Percentiles rank a stretch among this genome's conserved stretches.
Conservation (phyloP, 495 filamentous ascomycete species). For the Annulohypoxylon bovei region DNA sequence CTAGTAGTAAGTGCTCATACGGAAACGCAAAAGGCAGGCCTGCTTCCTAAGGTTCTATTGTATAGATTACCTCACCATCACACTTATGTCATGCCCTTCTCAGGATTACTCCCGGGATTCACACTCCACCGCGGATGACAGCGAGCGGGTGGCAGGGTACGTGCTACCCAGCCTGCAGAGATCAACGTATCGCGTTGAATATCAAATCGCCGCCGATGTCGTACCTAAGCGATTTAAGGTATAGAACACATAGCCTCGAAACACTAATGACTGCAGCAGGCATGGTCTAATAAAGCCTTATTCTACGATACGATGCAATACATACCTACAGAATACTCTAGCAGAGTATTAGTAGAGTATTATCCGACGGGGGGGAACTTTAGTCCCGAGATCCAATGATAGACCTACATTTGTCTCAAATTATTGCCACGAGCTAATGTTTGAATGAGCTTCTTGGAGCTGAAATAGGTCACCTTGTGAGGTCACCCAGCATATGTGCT, state of each 20-base stretch:
- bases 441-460: not conserved
- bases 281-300: not conserved
- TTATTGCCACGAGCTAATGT: conserved; percentile 34
- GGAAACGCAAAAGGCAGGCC: not conserved
- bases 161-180: conserved; percentile 31
- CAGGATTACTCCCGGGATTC: conserved; percentile 11
- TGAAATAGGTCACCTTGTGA: conserved; percentile 13
- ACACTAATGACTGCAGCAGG: not conserved
- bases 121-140: conserved; percentile 2
- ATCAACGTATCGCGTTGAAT: conserved; percentile 27
- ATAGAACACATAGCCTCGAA: conserved; percentile 11
- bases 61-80: conserved; percentile 31
- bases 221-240: conserved; percentile 11
- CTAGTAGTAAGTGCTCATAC: not conserved
- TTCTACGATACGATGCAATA: not conserved
- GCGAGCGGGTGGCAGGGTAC: conserved; percentile 8
- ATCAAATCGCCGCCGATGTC: conserved; percentile 35
- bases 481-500: conserved; percentile 17
- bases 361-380: not conserved
- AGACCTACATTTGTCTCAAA: conserved; percentile 6
- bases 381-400: not conserved
- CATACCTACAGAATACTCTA: not conserved
- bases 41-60: not conserved
- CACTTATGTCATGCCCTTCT: conserved; percentile 23
- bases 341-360: not conserved